Evolutionary conservation across 148 eudicot genomes (phyloP).

Genomic region (Rhododendron vialii): DNA sequence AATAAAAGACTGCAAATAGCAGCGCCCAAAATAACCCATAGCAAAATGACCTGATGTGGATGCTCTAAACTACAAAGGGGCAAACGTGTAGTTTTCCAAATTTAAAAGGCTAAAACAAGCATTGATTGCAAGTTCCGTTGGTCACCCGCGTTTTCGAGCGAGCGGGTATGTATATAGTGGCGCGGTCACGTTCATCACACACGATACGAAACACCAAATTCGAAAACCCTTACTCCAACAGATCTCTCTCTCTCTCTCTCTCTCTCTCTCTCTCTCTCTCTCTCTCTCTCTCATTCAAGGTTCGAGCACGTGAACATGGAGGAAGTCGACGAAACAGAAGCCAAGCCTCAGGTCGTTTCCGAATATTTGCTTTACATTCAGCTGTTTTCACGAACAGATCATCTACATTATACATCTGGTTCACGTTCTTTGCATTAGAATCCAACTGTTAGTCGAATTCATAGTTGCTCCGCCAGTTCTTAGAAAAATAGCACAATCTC

Average conservation of each 20-base stretch:
- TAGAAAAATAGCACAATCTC: neutral
- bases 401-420: neutral
- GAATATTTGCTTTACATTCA: neutral
- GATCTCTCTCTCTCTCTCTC: neutral
- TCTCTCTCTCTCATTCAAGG: neutral
- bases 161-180: neutral
- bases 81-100: neutral
- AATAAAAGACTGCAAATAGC: no score
- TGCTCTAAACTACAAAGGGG: neutral
- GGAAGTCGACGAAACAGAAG: slow-evolving; percentile 73
- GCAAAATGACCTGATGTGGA: no score
- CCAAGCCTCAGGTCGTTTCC: slow-evolving; percentile 58
- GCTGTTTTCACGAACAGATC: neutral
- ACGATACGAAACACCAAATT: neutral
- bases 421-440: neutral
- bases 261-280: neutral
- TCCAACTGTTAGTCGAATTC: neutral
- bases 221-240: neutral
- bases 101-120: neutral
- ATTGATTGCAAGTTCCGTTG: neutral
- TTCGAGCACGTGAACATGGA: slow-evolving; percentile 30
- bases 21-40: no score
- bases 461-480: neutral
- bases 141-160: neutral
- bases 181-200: neutral